Evolutionary conservation across 2,329 filamentous ascomycete genomes (phyloP).

Genomic region (Pseudofabraea citricarpa): DNA sequence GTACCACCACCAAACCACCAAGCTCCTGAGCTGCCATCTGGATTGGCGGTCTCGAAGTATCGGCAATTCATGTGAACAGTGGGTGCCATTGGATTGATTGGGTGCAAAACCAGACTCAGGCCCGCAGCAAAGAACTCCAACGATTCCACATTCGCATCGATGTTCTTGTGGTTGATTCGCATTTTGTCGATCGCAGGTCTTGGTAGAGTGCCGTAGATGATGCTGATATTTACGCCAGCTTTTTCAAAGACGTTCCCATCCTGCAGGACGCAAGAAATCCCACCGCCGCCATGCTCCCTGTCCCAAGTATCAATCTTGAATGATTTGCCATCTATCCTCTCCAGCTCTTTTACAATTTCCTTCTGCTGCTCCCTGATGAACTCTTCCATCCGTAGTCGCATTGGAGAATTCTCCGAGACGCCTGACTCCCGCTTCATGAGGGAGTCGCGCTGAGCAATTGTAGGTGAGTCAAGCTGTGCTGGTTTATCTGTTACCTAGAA

Average conservation of each 20-base stretch:
- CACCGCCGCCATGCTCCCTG: conserved; percentile 83
- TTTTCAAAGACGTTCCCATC: conserved; percentile 98
- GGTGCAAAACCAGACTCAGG: conserved; percentile 88
- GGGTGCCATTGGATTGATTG: conserved; percentile 91
- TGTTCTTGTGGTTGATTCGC: conserved; percentile 89
- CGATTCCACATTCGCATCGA: conserved; percentile 72
- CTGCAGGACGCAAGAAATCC: conserved; percentile 90
- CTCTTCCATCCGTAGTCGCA: conserved; percentile 96
- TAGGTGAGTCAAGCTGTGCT: conserved; percentile 52
- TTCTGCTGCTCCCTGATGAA: conserved; percentile 92
- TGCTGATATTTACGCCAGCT: conserved; percentile 88
- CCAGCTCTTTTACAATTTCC: conserved; percentile 77
- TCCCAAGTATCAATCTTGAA: conserved; percentile 87
- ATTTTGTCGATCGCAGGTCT: conserved; percentile 86
- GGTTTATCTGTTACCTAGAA: conserved; percentile 25
- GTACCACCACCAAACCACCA: conserved; percentile 99
- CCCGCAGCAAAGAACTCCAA: conserved; percentile 95
- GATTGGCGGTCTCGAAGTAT: conserved; percentile 93
- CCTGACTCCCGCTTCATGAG: conserved; percentile 73
- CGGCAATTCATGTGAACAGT: conserved; percentile 98
- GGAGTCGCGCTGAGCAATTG: conserved; percentile 81
- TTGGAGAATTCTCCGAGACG: conserved; percentile 75
- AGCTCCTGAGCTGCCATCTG: conserved; percentile 73
- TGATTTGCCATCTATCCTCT: conserved; percentile 74
- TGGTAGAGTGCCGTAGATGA: conserved; percentile 89